Conservation (phyloP, 805 yeast species). For the Kazachstania viticola region DNA sequence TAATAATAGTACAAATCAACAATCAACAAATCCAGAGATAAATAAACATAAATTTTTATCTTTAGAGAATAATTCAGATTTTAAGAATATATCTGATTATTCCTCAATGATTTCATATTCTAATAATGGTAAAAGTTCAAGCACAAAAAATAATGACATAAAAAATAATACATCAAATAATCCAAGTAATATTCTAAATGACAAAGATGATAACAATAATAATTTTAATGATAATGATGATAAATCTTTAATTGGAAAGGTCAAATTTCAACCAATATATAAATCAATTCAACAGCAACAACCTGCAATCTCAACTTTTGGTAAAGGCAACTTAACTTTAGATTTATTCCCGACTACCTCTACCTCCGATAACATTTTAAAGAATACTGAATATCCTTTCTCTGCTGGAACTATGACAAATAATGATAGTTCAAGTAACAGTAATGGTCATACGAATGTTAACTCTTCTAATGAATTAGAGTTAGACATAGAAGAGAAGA, state of each 20-base stretch:
- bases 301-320: slow-evolving; percentile 42
- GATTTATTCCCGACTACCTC: slow-evolving; percentile 20
- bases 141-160: slow-evolving; percentile 1
- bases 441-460: no score
- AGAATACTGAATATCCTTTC: no score
- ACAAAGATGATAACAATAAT: not conserved
- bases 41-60: no score
- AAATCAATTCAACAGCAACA: slow-evolving; percentile 14
- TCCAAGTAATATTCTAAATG: not conserved
- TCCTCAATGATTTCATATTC: not conserved
- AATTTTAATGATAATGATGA: no score
- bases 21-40: not conserved
- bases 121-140: not conserved
- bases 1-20: not conserved
- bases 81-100: no score
- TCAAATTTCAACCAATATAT: slow-evolving; percentile 27
- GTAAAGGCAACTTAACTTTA: slow-evolving; percentile 40
- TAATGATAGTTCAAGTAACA: no score
- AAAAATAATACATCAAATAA: not conserved
- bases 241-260: slow-evolving; percentile 10
- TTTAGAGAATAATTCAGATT: not conserved
- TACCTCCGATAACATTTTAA: slow-evolving; percentile 1
- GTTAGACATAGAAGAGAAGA: no score
- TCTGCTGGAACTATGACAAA: no score
- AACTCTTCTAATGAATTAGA: no score